Conservation (phyloP, 768 basidiomycete genomes). For the Rhodocollybia butyracea region DNA sequence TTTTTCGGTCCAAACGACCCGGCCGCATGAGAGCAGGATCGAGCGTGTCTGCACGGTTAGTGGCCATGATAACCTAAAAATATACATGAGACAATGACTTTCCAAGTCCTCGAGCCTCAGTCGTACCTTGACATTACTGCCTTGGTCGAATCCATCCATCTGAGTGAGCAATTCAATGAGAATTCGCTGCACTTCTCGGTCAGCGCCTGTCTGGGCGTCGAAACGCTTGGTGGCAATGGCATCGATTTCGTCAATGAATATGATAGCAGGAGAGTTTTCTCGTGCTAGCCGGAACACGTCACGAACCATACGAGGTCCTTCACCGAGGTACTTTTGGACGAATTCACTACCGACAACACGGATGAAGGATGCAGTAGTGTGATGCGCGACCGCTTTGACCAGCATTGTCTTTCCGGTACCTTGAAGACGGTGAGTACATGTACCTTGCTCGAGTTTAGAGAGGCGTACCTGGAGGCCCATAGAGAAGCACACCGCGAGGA, state of each 20-base stretch:
- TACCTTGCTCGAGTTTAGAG: background rate
- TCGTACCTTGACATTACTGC: conserved; percentile 91
- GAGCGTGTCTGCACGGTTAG: conserved; percentile 96
- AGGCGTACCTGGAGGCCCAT: conserved; percentile 89
- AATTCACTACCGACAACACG: conserved; percentile 98
- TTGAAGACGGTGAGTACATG: conserved; percentile 23
- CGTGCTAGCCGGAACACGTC: conserved; percentile 97
- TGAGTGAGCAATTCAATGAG: conserved; percentile 95
- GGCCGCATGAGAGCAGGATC: conserved; percentile 97
- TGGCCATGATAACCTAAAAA: conserved; percentile 97
- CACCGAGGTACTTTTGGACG: conserved; percentile 98
- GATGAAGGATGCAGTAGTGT: conserved; percentile 96
- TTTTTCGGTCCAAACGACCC: conserved; percentile 96
- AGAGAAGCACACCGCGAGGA: conserved; percentile 92
- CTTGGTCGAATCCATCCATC: conserved; percentile 99
- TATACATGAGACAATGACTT: no score
- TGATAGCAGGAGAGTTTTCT: conserved; percentile 96
- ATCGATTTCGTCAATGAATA: conserved; percentile 99
- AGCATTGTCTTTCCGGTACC: conserved; percentile 99
- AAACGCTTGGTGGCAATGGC: conserved; percentile 99
- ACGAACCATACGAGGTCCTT: conserved; percentile 99
- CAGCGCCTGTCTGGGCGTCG: conserved; percentile 98
- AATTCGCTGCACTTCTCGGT: conserved; percentile 98
- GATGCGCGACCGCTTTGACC: conserved; percentile 98
- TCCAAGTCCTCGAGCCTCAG: no score